Conservation (phyloP, 2,329 filamentous ascomycete genomes). For the Scedosporium aurantiacum region DNA sequence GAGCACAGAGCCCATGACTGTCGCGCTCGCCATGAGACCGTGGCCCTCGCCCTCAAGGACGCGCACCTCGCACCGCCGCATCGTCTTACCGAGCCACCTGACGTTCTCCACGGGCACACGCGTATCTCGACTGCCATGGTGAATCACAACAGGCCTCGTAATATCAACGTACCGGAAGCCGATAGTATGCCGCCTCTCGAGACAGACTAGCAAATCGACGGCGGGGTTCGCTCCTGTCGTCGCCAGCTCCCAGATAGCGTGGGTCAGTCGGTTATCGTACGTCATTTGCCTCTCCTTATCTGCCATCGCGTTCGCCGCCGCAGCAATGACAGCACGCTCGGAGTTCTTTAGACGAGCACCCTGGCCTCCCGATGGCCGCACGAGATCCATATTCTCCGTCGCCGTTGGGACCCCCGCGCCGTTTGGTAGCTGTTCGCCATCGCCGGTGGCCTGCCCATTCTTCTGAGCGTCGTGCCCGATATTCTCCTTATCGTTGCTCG, state of each 20-base stretch:
- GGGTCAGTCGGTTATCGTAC: conserved; percentile 79
- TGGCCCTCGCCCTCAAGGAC: conserved; percentile 88
- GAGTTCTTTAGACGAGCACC: conserved; percentile 14
- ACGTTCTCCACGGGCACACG: conserved; percentile 93
- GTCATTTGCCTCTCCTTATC: conserved; percentile 61
- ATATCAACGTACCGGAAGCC: conserved; percentile 97
- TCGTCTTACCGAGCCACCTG: conserved; percentile 84
- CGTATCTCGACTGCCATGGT: conserved; percentile 83
- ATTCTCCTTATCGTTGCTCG: conserved; percentile 41
- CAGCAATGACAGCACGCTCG: conserved; percentile 30
- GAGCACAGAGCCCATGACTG: conserved; percentile 87
- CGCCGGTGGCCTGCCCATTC: conserved; percentile 13
- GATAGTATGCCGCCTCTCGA: conserved; percentile 82
- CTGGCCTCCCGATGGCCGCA: conserved; percentile 20
- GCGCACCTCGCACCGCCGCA: conserved; percentile 85
- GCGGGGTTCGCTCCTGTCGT: conserved; percentile 89
- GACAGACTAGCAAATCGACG: conserved; percentile 81
- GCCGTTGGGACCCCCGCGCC: conserved; percentile 17
- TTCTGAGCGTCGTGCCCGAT: conserved; percentile 16
- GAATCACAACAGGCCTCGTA: conserved; percentile 79
- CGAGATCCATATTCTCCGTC: conserved; percentile 39
- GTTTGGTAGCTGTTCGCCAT: conserved; percentile 12
- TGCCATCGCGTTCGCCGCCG: conserved; percentile 49
- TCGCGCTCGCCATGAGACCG: conserved; percentile 87
- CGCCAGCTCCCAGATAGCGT: conserved; percentile 88